Conservation (phyloP, 306 rosid genomes). For the Gastrolobium bilobum region DNA sequence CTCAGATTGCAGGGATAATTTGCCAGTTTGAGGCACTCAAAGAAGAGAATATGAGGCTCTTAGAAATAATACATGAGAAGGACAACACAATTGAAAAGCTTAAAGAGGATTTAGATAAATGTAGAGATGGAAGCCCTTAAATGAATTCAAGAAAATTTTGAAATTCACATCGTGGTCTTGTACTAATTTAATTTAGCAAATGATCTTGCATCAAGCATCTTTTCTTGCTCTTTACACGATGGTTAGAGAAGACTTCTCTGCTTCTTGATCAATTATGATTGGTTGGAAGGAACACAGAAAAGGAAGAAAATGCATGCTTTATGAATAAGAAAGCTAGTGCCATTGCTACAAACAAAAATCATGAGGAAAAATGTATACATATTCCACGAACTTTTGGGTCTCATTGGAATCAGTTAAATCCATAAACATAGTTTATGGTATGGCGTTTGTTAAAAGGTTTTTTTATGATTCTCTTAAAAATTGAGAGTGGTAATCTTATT, state of each 20-base stretch:
- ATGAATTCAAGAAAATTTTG: not conserved
- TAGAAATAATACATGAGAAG: conserved; percentile 45
- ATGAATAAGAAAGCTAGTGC: not conserved
- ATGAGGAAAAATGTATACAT: not conserved
- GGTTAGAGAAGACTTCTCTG: not conserved
- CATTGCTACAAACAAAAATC: not conserved
- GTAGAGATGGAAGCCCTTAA: not conserved
- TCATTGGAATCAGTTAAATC: too few species aligned
- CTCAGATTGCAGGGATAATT: conserved; percentile 61
- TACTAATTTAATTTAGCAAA: not conserved
- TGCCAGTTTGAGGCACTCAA: conserved; percentile 58
- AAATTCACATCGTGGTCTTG: not conserved
- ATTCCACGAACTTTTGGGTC: too few species aligned
- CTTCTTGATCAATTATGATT: conserved; percentile 2
- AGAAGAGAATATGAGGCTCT: conserved; percentile 60
- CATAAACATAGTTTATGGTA: too few species aligned
- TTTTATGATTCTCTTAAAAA: too few species aligned
- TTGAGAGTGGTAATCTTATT: too few species aligned
- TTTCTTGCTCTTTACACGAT: not conserved
- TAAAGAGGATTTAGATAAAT: conserved; percentile 52
- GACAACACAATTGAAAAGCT: conserved; percentile 55
- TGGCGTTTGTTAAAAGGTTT: too few species aligned
- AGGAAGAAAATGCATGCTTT: not conserved
- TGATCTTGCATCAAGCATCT: not conserved
- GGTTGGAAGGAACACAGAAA: not conserved